Percentiles rank a stretch among this genome's conserved stretches.
phyloP scores from a whole-genome alignment of 1,139 yeast species.

The Taiozyma onychis region DNA sequence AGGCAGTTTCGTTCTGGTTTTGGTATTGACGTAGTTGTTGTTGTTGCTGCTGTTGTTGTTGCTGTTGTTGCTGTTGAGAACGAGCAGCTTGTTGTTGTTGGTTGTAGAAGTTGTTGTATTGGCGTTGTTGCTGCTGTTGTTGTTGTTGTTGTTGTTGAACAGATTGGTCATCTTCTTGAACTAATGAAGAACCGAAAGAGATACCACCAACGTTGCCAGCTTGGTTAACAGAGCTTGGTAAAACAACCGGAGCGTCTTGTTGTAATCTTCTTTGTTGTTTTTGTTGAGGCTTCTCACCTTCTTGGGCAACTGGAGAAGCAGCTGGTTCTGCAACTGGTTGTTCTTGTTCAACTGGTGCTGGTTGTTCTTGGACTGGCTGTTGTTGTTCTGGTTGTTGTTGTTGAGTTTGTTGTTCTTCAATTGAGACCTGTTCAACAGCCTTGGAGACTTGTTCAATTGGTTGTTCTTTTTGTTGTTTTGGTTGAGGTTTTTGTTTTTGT shows the following conservation, averaged over 20 bases:
- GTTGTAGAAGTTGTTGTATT: constrained; percentile 18
- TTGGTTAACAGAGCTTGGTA: constrained; percentile 49
- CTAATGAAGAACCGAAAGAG: constrained; percentile 66
- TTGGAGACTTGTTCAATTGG: constrained; percentile 12
- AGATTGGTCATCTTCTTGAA: constrained; percentile 36
- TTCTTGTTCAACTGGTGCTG: background rate
- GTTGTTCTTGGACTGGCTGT: background rate
- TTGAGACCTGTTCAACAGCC: constrained; percentile 15
- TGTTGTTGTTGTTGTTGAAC: constrained; percentile 14
- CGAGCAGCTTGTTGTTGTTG: constrained; percentile 14
- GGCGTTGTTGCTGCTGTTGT: constrained; percentile 16
- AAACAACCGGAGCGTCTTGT: constrained; percentile 55
- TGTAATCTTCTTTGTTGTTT: constrained; percentile 29
- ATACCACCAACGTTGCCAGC: constrained; percentile 87
- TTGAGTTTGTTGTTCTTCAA: constrained; percentile 12
- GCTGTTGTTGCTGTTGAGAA: constrained; percentile 5
- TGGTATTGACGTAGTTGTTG: constrained; percentile 22
- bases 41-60: constrained; percentile 12
- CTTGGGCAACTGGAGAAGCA: constrained; percentile 1
- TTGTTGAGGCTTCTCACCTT: constrained; percentile 13
- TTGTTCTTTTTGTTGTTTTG: constrained; percentile 2
- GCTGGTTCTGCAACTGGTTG: background rate
- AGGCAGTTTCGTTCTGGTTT: constrained; percentile 7
- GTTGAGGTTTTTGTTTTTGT: constrained; percentile 6
- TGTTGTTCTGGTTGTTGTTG: constrained; percentile 3